Base-by-base conservation (phyloP, 768 basidiomycete species). In the Brasilioporus rufonigricans region DNA sequence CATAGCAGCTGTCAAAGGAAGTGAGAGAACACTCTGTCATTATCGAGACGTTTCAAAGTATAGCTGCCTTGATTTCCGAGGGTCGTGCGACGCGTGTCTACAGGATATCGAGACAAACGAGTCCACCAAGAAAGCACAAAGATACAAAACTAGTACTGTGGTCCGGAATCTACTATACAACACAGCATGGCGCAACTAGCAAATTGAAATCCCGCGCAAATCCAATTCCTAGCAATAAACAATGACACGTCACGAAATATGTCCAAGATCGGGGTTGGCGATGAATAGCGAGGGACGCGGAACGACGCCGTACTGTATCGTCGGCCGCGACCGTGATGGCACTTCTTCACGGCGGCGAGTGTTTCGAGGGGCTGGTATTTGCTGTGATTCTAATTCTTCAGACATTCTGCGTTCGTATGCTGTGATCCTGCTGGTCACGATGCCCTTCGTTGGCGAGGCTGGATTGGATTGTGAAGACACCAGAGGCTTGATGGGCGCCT, bases 201-300 rank as follows among this genome's bases (percentile, higher is more conserved):
- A 29, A 41, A 41, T 44, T 5, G 48, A 48, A 16, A 41, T 40
- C 32, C 53, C 19, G 24, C 40, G 45, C 55, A 48, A 50, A 50
- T 41, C 40, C 55, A 40, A 39, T 29, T 36, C 27, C 38, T 47
- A 38, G 44, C 13, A 48, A 35, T 36, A 16, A 14, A 8, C 41
- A 40, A 44, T 14, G 14, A 45, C 27, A 36, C 21, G 32, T 67
- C 62, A 69, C 35, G 54, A 44, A 36, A 50, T 21, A 40, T 44
- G 44, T 48, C 55, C 53, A 40, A 52, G 49, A 55, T 66, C 65
- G 35, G 90, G 89, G 69, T 92, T 91, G 23, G 87, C 86, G 48
- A 92, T 77, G 60, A 82, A 91, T 29, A 92, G 74, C 57, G 82
- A 81, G 19, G 80, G 71, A 56, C 80, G 78, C 23, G 83, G 82